These are phyloP conservation scores for Coleophoma eucalyptorum DNA, from an alignment of 2,329 filamentous ascomycete species.

Conservation along the genomic window DNA sequence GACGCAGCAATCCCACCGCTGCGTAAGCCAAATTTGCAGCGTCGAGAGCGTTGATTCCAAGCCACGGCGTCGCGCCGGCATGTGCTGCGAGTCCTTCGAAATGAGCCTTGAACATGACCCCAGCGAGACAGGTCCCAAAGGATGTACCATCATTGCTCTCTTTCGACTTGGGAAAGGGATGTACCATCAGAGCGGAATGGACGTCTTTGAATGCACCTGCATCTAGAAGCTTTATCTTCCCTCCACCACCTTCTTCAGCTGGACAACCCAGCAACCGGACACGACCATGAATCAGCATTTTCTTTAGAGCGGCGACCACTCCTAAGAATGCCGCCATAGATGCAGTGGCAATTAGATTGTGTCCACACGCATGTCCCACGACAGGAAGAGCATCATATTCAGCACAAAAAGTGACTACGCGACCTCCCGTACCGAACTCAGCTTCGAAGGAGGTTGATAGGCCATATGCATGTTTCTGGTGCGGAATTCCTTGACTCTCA, in stretches of 20 bases:
- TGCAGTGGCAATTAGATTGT: conserved; percentile 37
- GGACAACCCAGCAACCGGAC: conserved; percentile 27
- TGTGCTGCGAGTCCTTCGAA: conserved; percentile 24
- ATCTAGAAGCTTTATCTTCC: conserved; percentile 39
- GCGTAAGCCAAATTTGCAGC: conserved; percentile 31
- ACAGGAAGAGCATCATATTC: conserved; percentile 43
- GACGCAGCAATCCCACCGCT: conserved; percentile 25
- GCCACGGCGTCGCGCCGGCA: conserved; percentile 28
- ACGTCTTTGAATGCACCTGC: conserved; percentile 37
- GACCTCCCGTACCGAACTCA: conserved; percentile 36
- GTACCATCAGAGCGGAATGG: conserved; percentile 34
- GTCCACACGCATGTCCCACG: conserved; percentile 38
- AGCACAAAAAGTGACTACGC: conserved; percentile 34
- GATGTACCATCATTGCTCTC: not conserved
- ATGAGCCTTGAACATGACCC: not conserved
- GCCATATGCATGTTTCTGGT: conserved; percentile 44
- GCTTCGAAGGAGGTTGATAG: conserved; percentile 46
- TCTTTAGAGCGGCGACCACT: conserved; percentile 15
- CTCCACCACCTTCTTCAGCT: conserved; percentile 23
- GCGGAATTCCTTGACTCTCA: conserved; percentile 35
- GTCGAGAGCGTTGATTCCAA: conserved; percentile 36
- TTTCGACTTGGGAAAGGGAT: conserved; percentile 9
- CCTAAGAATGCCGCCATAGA: conserved; percentile 34
- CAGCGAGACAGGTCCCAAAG: not conserved
- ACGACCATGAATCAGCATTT: conserved; percentile 18